Evolutionary conservation across 495 filamentous ascomycete species (phyloP), one percentile per base, ranked within the genome.

Genomic region (Lasiosphaeriaceae sp.): DNA sequence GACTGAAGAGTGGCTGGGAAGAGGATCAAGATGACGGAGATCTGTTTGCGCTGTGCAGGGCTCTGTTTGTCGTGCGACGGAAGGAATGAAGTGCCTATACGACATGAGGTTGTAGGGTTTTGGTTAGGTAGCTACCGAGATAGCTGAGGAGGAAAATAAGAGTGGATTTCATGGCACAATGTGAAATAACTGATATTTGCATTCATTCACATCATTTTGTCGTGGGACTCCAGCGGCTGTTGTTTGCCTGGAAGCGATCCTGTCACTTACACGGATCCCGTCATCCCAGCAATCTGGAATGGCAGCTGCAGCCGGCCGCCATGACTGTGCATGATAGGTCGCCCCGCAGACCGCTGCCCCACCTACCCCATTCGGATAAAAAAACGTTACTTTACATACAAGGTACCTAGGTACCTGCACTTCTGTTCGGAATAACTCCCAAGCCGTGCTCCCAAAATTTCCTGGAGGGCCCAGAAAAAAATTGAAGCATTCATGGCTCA

Each of bases 401-500:
- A 37, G 39, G 14, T 43, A 43, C 39, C 16, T 43, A 6, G 9
- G 8, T 9, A 43, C 14, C 26, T 31, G 4, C 9, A 9, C 26
- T 9, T 31, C 9, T 4, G 8, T n/a, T 43, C 17, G 51, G 51
- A 62, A 57, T 56, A 66, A 64, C 65, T 20, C 53, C 39, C 21
- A 17, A 24, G 35, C 59, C 50, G 51, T 21, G 48, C 20, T 23
- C 50, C 49, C 54, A 62, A 68, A 68, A 68, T 61, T 66, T 68
- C n/a, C 53, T 23, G 14, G 52, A 54, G 61, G 58, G 43, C 50
- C 54, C 50, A 54, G 52, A 64, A 64, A 63, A 61, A 57, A 61
- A 50, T 45, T 24, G 31, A 46, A 51, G 47, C 45, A 31, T 47
- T 43, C 47, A 31, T 50, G 50, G 14, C 26, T 19, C 37, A 31